Evolutionary conservation across 2,329 filamentous ascomycete genomes (phyloP), one percentile per base, ranked within the genome.

Genomic region (Sclerotinia borealis): DNA sequence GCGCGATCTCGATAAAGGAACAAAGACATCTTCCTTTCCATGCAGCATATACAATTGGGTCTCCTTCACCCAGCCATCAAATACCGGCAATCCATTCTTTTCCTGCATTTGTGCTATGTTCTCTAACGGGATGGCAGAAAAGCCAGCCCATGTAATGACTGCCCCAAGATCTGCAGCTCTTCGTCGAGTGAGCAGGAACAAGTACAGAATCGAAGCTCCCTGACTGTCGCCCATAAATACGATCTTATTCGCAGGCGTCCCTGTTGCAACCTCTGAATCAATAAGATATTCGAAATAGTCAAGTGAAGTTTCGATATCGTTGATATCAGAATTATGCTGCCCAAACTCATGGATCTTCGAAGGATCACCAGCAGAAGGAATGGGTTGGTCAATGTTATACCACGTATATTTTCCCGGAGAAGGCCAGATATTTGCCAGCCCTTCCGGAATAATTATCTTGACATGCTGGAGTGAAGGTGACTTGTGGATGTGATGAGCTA

Each of bases 181-280:
- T 22, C 27, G 58, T 2, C 61, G 29, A 7, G 58, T 64, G 11
- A 66, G 64, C 25, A 67, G 19, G 27, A 66, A 68, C 2, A 65
- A 34, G 4, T 41, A 47, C 11, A 68, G 15, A 27, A 65, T 59
- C 3, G 63, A 52, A 9, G 61, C 59, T 5, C 67, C 64, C 59
- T 67, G 66, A 34, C 66, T 66, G 29, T 65, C 48, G 1, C 64
- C 66, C 54, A 67, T 59, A n/a, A 65, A 64, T 1, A 66, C 47
- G 17, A 68, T 66, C 22, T 61, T 47, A 7, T 59, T 51, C 7
- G 47, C 48, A 36, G 66, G 59, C 0, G 56, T 62, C 4, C 61
- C 58, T 10, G n/a, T 34, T 13, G 50, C 41, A n/a, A 65, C 29
- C 17, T 68, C 67, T 2, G 22, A 17, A 13, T 61, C 39, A 13